These are phyloP conservation scores for Serendipita vermifera DNA, from an alignment of 768 basidiomycete species.

Conservation along the genomic window DNA sequence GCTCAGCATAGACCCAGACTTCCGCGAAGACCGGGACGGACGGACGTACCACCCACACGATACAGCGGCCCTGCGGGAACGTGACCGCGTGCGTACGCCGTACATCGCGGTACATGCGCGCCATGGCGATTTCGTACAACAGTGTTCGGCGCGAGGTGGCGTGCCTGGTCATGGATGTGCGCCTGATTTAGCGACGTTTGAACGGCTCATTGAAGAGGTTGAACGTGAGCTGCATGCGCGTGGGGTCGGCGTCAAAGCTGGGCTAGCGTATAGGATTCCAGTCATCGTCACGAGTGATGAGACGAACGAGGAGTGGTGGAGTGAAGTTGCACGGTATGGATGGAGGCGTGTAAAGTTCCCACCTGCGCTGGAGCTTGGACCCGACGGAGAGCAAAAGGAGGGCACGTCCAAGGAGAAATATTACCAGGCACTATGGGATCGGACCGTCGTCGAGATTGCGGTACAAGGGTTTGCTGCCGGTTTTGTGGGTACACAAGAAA, in stretches of 20 bases:
- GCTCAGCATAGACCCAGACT: background rate
- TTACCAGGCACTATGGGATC: too few relatives aligned
- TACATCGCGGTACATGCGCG: slow-evolving; percentile 48
- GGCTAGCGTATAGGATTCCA: background rate
- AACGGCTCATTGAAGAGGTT: slow-evolving; percentile 43
- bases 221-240: slow-evolving; percentile 31
- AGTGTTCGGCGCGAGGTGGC: slow-evolving; percentile 28
- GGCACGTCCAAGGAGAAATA: background rate
- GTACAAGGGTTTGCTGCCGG: slow-evolving; percentile 55
- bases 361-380: slow-evolving; percentile 24
- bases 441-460: slow-evolving; percentile 57
- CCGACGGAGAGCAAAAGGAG: slow-evolving; percentile 15
- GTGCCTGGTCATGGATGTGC: slow-evolving; percentile 32
- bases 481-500: slow-evolving; percentile 58
- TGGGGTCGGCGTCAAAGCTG: slow-evolving; percentile 24
- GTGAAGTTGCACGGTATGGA: slow-evolving; percentile 35
- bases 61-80: background rate
- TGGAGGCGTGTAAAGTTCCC: slow-evolving; percentile 36
- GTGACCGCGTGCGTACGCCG: slow-evolving; percentile 15
- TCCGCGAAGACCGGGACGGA: background rate
- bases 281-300: slow-evolving; percentile 60
- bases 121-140: slow-evolving; percentile 39
- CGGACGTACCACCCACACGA: background rate
- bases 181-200: slow-evolving; percentile 40
- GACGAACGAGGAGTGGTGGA: slow-evolving; percentile 43